Evolutionary conservation across 352 stramenopile species (phyloP), one percentile per base, ranked within the genome.

Genomic region (Phytophthora pinifolia): DNA sequence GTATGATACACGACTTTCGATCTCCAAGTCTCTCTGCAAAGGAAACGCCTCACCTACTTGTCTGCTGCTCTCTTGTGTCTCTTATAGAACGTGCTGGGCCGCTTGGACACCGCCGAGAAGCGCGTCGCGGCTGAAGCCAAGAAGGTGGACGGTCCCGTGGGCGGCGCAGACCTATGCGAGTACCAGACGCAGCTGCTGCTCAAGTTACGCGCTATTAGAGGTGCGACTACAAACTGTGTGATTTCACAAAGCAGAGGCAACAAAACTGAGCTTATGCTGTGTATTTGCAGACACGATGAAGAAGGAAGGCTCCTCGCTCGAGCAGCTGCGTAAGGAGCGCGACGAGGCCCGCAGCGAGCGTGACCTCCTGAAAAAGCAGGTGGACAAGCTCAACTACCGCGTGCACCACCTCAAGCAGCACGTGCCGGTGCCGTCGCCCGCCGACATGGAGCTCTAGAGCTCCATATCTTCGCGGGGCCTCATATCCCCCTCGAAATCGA

Each of bases 371-470:
- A 59, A 80, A 55, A 88, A 87, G 64, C 77, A 90, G 64, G 79
- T 92, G 34, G 52, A 71, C 46, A 92, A 92, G 59, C 78, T 92
- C 59, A 85, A 77, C 62, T 92, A 92, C 62, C 83, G 79, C 49
- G 67, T 92, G 33, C 54, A 81, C 22, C 83, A 92, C 50, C 73
- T 92, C 27, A 84, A 87, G 67, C 74, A 85, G 59, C 77, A 90
- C 50, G 71, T 92, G 39, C 59, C 57, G 1, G 65, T 86, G 51
- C 67, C 76, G 36, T 47, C 58, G 15, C 42, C 63, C 13, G 42
- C 55, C 15, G 51, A 68, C 54, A 67, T 64, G 51, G 25, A 53
- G 51, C 56, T 63, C 14, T 62, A 58, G 25, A 4, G 10, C 6
- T 17, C 12, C 10, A 7, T 39, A 44, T 15, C 27, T 41, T 2